Evolutionary conservation across 176 grass and related monocot genomes (phyloP), one percentile per base, ranked within the genome.

Genomic region (Puya raimondii): DNA sequence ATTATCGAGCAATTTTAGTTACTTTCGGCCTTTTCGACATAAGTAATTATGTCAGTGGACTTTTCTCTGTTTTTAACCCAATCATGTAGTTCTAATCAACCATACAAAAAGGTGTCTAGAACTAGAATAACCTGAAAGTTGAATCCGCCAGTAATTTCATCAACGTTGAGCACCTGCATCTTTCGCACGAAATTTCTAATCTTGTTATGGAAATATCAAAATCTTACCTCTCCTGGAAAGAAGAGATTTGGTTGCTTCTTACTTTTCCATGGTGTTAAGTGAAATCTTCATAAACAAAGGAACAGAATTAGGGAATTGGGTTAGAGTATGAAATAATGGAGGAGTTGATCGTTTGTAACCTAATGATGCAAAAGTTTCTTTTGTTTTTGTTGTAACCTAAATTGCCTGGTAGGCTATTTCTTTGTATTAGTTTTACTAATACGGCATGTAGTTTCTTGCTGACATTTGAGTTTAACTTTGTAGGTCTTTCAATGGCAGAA

Each of bases 71-170:
- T 70, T 2, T 27, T 14, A 23, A 53, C 5, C 22, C 29, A 21
- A 12, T 70, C 1, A 14, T 70, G 15, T 12, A 29, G 15, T 53
- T 70, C 47, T 51, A 20, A 11, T 68, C 3, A 22, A 11, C 22
- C 23, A 58, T 21, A 57, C 21, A 9, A 57, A 9, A 18, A 51
- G 8, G 14, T 11, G 26, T 76, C 12, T 14, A 11, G 17, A 18
- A 33, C 21, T 61, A 29, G 10, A 22, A 71, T 68, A 74, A 85
- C 92, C 88, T 96, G 89, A 90, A 97, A 92, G 70, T 97, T 92
- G 80, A 97, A 97, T 67, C 89, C 89, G 1, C 93, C 93, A 0
- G 93, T 97, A 49, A 97, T 76, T 12, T 86, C 93, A 33, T 97
- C 93, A 50, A 92, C 74, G 64, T 97, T 90, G 27, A 97, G 76